Percentiles rank a stretch among this genome's conserved stretches.
Conservation (phyloP, 2,329 filamentous ascomycete species). For the Penicillium sp. region DNA sequence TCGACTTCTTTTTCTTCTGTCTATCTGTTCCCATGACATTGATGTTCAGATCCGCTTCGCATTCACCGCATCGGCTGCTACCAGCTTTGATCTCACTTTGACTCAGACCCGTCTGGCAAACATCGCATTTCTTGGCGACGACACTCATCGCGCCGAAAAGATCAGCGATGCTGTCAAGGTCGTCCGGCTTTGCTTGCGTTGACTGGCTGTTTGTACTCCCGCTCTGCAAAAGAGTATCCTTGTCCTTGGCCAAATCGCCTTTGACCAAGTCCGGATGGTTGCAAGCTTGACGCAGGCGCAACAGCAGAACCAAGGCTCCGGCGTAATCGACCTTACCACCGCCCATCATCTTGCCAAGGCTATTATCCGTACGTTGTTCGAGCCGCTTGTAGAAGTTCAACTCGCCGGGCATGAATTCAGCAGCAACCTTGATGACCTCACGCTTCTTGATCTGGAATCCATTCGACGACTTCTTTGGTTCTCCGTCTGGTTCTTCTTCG, state of each 20-base stretch:
- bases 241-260: constrained; percentile 79
- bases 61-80: constrained; percentile 65
- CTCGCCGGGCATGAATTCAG: constrained; percentile 75
- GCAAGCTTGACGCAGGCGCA: constrained; percentile 86
- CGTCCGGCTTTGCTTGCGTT: constrained; percentile 52
- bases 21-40: constrained; percentile 44
- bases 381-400: constrained; percentile 80
- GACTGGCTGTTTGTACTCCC: constrained; percentile 50
- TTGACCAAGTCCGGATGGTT: constrained; percentile 89
- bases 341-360: constrained; percentile 83
- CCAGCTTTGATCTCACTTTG: constrained; percentile 53
- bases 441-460: constrained; percentile 90
- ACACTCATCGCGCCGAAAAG: constrained; percentile 82
- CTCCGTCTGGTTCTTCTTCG: constrained; percentile 53
- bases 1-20: constrained; percentile 46
- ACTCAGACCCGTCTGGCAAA: constrained; percentile 70
- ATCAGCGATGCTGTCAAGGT: constrained; percentile 78
- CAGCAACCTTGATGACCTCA: constrained; percentile 75
- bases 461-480: constrained; percentile 49
- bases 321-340: constrained; percentile 80
- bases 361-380: constrained; percentile 78
- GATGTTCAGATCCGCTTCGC: constrained; percentile 67
- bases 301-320: constrained; percentile 84
- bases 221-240: constrained; percentile 72
- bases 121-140: constrained; percentile 71